A percentile compares a stretch with the other conserved stretches of the same genome.
Conservation (phyloP, 768 basidiomycete genomes). For the Tylopilus vinaceipallidus region DNA sequence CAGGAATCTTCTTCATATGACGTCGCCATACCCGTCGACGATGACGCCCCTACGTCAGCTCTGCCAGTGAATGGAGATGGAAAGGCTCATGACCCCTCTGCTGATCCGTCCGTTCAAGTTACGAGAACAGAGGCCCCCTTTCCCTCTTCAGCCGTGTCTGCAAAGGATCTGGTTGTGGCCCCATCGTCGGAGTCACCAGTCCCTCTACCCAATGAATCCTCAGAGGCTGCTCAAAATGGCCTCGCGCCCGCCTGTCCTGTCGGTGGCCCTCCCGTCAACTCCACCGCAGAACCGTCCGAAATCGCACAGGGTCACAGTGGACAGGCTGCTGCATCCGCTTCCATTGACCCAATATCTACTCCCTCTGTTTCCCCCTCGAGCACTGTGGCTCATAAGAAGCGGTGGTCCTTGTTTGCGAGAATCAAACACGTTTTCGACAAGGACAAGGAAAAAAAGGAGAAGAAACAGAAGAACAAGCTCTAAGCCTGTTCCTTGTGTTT, state of each 20-base stretch:
- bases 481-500: slow-evolving; percentile 1
- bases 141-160: background rate
- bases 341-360: slow-evolving; percentile 5
- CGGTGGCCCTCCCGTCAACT: background rate
- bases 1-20: slow-evolving; percentile 14
- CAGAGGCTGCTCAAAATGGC: background rate
- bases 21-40: slow-evolving; percentile 38
- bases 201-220: background rate
- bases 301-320: background rate
- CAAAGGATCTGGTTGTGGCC: background rate
- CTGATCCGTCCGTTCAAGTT: slow-evolving; percentile 19
- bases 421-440: slow-evolving; percentile 52
- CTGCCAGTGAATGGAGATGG: slow-evolving; percentile 10
- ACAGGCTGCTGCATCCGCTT: background rate
- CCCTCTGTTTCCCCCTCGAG: slow-evolving; percentile 34
- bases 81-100: slow-evolving; percentile 13
- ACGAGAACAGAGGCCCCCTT: background rate
- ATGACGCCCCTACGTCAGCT: slow-evolving; percentile 22
- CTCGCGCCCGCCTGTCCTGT: background rate
- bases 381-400: slow-evolving; percentile 45
- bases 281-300: background rate
- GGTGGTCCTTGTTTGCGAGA: slow-evolving; percentile 51
- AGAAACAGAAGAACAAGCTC: slow-evolving; percentile 32
- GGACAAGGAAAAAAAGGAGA: slow-evolving; percentile 41
- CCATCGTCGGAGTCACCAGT: background rate